Conservation (phyloP, 352 stramenopile species). For the Globisporangium acanthophoron region DNA sequence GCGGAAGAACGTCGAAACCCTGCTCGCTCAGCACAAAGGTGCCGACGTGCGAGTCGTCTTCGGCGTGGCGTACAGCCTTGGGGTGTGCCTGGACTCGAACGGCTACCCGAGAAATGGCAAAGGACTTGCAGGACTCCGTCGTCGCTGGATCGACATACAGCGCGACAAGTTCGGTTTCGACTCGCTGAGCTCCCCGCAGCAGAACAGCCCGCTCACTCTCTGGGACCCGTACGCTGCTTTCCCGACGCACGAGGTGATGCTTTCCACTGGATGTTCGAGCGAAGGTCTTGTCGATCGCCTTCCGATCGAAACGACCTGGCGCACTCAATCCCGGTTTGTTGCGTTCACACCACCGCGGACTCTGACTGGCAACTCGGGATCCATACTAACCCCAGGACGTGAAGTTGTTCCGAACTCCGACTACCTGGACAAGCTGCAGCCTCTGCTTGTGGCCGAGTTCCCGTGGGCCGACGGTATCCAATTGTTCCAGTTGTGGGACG, state of each 20-base stretch:
- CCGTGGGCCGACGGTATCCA: conserved; percentile 16
- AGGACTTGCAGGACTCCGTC: conserved; percentile 4
- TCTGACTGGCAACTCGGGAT: background rate
- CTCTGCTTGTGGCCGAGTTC: conserved; percentile 22
- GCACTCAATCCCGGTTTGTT: conserved; percentile 3
- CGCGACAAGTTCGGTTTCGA: conserved; percentile 39
- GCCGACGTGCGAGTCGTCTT: conserved; percentile 20
- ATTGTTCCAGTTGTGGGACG: conserved; percentile 43
- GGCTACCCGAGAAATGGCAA: conserved; percentile 2
- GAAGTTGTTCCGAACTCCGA: background rate
- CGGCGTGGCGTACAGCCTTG: conserved; percentile 27
- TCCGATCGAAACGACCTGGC: conserved; percentile 7
- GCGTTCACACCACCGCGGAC: conserved; percentile 3
- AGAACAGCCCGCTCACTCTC: conserved; percentile 20
- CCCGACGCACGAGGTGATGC: conserved; percentile 28
- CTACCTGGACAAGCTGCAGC: conserved; percentile 22
- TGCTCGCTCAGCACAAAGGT: conserved; percentile 6
- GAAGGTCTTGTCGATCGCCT: conserved; percentile 1
- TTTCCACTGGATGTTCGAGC: conserved; percentile 6
- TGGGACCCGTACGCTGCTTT: conserved; percentile 49
- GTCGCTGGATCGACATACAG: conserved; percentile 36
- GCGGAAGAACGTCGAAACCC: conserved; percentile 21
- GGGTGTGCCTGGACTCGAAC: conserved; percentile 17
- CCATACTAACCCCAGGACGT: background rate
- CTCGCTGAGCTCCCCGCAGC: conserved; percentile 23